These are phyloP conservation scores for Paraleonurus japonicus DNA, from an alignment of 257 asterid genomes.

Conservation along the genomic window DNA sequence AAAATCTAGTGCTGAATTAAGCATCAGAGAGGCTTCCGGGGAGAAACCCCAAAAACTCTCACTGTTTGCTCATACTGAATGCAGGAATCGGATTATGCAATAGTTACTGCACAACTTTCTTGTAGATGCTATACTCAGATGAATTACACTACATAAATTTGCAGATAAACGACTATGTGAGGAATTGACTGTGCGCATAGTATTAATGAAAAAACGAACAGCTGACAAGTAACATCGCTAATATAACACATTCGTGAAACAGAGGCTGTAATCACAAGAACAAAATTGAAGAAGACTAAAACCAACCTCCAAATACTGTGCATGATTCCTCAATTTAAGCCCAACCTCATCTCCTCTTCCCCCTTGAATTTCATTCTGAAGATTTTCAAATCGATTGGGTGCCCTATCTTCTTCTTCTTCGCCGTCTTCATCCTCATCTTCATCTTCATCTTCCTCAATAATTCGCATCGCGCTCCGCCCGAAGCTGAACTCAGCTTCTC, in stretches of 20 bases:
- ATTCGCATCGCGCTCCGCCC: constrained; percentile 35
- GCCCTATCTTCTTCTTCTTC: constrained; percentile 20
- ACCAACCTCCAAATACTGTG: constrained; percentile 68
- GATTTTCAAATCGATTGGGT: constrained; percentile 30
- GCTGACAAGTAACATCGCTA: background rate
- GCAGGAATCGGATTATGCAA: background rate
- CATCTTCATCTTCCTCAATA: constrained; percentile 46
- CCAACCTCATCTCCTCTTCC: constrained; percentile 20
- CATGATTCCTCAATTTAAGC: constrained; percentile 50
- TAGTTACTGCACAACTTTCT: background rate
- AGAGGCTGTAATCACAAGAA: background rate
- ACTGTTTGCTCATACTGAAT: too few relatives aligned
- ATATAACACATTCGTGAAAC: background rate
- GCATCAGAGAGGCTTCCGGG: background rate
- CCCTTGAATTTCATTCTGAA: constrained; percentile 27
- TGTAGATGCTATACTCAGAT: too few relatives aligned
- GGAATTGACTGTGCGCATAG: background rate
- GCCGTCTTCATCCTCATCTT: constrained; percentile 30
- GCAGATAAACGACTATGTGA: background rate
- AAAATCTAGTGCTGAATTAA: background rate
- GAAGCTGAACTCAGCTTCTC: constrained; percentile 52
- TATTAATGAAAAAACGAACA: too few relatives aligned
- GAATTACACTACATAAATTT: background rate
- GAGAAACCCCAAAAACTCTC: too few relatives aligned
- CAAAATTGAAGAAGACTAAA: background rate